Conservation (phyloP, 345 rosid species). For the Corymbia maculata region DNA sequence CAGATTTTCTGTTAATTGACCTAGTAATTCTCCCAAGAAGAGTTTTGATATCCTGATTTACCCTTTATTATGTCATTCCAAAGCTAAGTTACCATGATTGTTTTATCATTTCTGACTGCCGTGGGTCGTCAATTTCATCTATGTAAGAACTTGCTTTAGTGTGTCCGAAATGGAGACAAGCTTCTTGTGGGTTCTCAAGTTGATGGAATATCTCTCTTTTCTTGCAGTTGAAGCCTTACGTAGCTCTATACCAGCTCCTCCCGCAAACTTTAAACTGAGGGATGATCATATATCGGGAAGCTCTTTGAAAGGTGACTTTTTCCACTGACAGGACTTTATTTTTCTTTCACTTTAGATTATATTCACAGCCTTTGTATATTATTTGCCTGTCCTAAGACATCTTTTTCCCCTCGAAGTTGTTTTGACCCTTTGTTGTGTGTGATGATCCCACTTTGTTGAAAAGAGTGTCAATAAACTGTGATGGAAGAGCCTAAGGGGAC, state of each 20-base stretch:
- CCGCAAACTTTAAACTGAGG: constrained; percentile 76
- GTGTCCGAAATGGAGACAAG: neutral
- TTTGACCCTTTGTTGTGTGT: neutral
- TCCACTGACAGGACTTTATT: neutral
- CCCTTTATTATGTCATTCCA: neutral
- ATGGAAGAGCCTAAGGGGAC: neutral
- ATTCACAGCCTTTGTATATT: neutral
- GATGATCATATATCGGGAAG: constrained; percentile 85
- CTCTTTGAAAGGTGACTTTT: constrained; percentile 81
- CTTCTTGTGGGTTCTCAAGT: neutral
- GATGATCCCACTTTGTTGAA: neutral
- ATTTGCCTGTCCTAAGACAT: neutral
- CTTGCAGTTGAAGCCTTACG: constrained; percentile 51
- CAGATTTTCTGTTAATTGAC: neutral
- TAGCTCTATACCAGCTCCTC: constrained; percentile 69
- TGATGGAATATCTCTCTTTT: constrained; percentile 7
- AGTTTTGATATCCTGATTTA: neutral
- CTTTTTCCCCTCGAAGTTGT: neutral
- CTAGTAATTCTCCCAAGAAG: neutral
- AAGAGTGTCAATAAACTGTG: neutral
- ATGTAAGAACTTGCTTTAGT: neutral
- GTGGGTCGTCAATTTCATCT: neutral
- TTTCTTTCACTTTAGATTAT: neutral
- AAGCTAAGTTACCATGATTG: neutral
- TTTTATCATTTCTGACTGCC: neutral